Conservation (phyloP, 1,284 basidiomycete genomes). For the Earliella scabrosa region DNA sequence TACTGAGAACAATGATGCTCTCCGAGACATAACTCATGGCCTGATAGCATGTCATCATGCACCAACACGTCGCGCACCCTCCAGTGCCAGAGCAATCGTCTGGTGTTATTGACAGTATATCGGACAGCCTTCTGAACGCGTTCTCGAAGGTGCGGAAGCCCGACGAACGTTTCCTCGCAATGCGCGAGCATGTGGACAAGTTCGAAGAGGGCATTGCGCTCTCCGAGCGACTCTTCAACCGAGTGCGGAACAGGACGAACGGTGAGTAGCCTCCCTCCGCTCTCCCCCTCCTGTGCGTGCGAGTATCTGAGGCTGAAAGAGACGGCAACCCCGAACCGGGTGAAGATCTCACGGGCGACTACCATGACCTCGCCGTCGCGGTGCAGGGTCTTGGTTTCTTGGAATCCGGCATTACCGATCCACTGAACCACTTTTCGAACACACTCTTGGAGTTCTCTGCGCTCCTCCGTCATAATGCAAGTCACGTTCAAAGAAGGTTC, state of each 20-base stretch:
- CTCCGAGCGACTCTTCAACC: slow-evolving; percentile 82
- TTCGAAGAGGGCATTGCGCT: slow-evolving; percentile 89
- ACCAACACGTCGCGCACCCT: slow-evolving; percentile 89
- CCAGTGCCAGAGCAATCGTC: slow-evolving; percentile 79
- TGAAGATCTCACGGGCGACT: slow-evolving; percentile 95
- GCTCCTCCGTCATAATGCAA: slow-evolving; percentile 79
- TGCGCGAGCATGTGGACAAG: slow-evolving; percentile 91
- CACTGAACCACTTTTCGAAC: slow-evolving; percentile 94
- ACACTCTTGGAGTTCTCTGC: slow-evolving; percentile 93
- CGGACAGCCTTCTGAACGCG: slow-evolving; percentile 94
- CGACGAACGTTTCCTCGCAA: slow-evolving; percentile 91
- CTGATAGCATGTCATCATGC: slow-evolving; percentile 89
- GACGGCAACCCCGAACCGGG: slow-evolving; percentile 75
- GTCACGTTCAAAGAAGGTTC: slow-evolving; percentile 31
- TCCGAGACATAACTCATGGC: slow-evolving; percentile 15
- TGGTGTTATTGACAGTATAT: slow-evolving; percentile 92
- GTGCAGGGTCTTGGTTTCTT: slow-evolving; percentile 97
- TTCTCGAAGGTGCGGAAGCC: slow-evolving; percentile 96
- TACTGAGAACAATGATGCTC: slow-evolving; percentile 7
- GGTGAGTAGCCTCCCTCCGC: slow-evolving; percentile 64
- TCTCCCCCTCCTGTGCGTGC: slow-evolving; percentile 34
- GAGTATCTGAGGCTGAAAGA: slow-evolving; percentile 78
- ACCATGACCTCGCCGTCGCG: slow-evolving; percentile 94
- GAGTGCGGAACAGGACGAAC: slow-evolving; percentile 78
- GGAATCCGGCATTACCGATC: slow-evolving; percentile 97